Evolutionary conservation across 306 rosid species (phyloP).

Genomic region (Cyamopsis tetragonoloba): DNA sequence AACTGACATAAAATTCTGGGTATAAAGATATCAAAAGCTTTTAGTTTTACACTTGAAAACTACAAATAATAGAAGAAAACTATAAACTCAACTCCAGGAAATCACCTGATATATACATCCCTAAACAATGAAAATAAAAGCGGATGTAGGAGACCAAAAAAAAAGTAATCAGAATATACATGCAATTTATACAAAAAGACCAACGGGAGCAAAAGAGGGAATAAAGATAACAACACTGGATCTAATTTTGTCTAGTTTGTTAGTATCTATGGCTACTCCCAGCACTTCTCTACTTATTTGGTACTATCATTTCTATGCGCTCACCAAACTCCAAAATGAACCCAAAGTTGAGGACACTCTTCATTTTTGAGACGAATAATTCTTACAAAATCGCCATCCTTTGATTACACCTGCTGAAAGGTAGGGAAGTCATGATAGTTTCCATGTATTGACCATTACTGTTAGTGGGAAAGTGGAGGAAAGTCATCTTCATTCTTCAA

Average conservation of each 20-base stretch:
- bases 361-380: slow-evolving; percentile 34
- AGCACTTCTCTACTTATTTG: slow-evolving; percentile 32
- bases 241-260: slow-evolving; percentile 39
- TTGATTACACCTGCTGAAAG: slow-evolving; percentile 40
- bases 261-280: slow-evolving; percentile 44
- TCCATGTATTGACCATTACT: slow-evolving; percentile 44
- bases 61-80: slow-evolving; percentile 32
- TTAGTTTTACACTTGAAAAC: slow-evolving; percentile 31
- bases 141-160: slow-evolving; percentile 15
- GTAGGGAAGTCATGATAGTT: slow-evolving; percentile 38
- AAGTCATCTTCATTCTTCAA: slow-evolving; percentile 58
- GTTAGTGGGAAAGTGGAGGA: slow-evolving; percentile 49
- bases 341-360: slow-evolving; percentile 41
- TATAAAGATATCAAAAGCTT: slow-evolving; percentile 30
- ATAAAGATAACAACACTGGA: slow-evolving; percentile 19
- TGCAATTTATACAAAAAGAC: slow-evolving; percentile 40
- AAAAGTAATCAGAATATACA: slow-evolving; percentile 36
- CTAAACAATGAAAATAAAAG: slow-evolving; percentile 31
- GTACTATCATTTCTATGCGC: slow-evolving; percentile 33
- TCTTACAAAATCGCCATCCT: slow-evolving; percentile 45
- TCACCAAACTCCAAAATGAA: slow-evolving; percentile 26
- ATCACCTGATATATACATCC: slow-evolving; percentile 39
- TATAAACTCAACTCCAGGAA: slow-evolving; percentile 38
- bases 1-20: slow-evolving; percentile 19
- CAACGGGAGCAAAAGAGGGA: slow-evolving; percentile 24